Evolutionary conservation across 495 filamentous ascomycete genomes (phyloP), one percentile per base, ranked within the genome.

Genomic region (Penicillium canariense): DNA sequence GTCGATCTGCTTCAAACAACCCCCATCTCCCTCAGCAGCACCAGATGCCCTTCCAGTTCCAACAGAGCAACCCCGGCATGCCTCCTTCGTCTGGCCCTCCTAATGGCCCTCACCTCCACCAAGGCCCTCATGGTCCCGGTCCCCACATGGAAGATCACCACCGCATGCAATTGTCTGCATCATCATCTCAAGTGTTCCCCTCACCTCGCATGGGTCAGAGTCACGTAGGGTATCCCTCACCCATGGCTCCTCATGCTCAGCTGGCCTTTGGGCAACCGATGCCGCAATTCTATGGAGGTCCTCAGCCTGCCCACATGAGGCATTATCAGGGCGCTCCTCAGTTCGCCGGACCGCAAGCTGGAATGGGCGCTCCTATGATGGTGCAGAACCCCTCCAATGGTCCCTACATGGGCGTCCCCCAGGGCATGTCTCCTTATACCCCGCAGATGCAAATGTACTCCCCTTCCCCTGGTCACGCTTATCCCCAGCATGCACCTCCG

Each of bases 111-210:
- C 86, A 84, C 65, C 79, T 86, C 60, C 86, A 89, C 53, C 87
- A 88, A 59, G 84, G 82, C 56, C 80, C 77, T 31, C 86, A 84
- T 50, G 81, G 74, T 12, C 83, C 84, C 26, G 78, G 77, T 27
- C 75, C 84, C 36, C 90, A 84, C 61, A 82, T 83, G 55, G 81
- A 83, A 56, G 89, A 95, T 54, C 88, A 89, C 52, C 90, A 94
- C 65, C 83, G 89, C 48, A 94, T 96, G 89, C 85, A 87, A 56
- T 81, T 91, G 66, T 89, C 89, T 34, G 86, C 86, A 1, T 90
- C 86, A 27, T 85, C 86, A 17, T 87, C 86, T 1, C 87, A 91
- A 51, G 87, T 90, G 1, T 83, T 82, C 57, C 86, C 85, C 4
- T 96, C 92, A 7, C 91, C 92, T 25, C 81, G 91, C 31, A 80